phyloP scores from a whole-genome alignment of 2,329 filamentous ascomycete genomes.

The Xylaria sp. region DNA sequence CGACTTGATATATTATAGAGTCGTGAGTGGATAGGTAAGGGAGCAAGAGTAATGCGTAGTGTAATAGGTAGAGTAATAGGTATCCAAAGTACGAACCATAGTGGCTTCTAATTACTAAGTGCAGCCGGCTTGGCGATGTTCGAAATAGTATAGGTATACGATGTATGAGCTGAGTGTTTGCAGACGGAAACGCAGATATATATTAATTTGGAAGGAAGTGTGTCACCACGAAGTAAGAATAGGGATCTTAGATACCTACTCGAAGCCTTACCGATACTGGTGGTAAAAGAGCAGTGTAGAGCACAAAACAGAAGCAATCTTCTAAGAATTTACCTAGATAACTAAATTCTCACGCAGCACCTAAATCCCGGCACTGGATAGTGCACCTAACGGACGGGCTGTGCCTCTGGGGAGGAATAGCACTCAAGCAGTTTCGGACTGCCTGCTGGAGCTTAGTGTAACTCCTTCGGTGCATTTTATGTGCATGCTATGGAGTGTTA shows the following conservation, averaged over 20 bases:
- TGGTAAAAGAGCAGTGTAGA: background rate
- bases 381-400: constrained; percentile 6
- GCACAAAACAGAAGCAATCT: background rate
- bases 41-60: background rate
- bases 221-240: background rate
- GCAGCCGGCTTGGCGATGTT: background rate
- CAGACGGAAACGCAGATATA: no score
- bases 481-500: background rate
- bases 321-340: background rate
- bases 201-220: background rate
- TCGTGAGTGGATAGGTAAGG: background rate
- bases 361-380: background rate
- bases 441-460: constrained; percentile 20
- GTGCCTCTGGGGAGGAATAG: constrained; percentile 10
- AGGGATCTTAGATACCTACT: background rate
- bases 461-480: constrained; percentile 15
- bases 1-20: background rate
- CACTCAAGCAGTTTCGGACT: background rate
- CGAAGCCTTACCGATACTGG: background rate
- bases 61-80: constrained; percentile 1
- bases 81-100: background rate
- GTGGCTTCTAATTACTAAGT: background rate
- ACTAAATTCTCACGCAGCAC: constrained; percentile 11
- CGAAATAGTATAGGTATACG: no score
- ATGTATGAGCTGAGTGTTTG: no score